Base-by-base conservation (phyloP, 768 basidiomycete species). In the Inosperma sp. region DNA sequence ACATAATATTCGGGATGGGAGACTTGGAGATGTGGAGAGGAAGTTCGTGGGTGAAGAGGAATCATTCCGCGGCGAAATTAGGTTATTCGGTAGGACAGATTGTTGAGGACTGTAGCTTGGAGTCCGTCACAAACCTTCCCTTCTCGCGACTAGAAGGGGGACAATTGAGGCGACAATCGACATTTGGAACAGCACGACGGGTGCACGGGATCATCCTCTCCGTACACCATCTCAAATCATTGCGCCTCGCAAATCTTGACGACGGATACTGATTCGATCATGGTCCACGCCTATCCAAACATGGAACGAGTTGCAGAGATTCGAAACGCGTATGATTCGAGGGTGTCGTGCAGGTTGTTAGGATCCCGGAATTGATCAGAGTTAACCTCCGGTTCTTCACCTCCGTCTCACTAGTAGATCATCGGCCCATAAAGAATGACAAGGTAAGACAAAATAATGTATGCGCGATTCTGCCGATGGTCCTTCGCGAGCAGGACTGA, bases 1-100 rank as follows among this genome's bases (percentile, higher is more conserved):
- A n/a, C 93, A 97, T 48, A 95, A 96, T 62, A 86, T 96, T 43
- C 98, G 95, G 95, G 95, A 99, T 59, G 89, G 86, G 5, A 78
- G 89, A 48, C 72, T 88, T 0, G 80, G 81, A 0, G 79, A 81
- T 54, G 77, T 77, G 72, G 66, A 3, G 71, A 73, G 53, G 75
- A 75, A 10, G 70, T 78, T 3, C 65, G 79, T 14, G 82, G 89
- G 89, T 87, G 19, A 93, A 94, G 68, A 73, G 86, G 39, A 93
- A 90, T 64, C 93, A 95, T 64, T 88, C 87, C 0, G 93, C 93
- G 1, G 85, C 87, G 51, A 88, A 88, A 74, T 82, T 77, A 51
- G 17, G 58, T 49, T 26, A 31, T 22, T 26, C 10, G 12, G 12
- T 30, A 14, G n/a, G 17, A 8, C 5, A 26, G 36, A n/a, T 42